Conservation (phyloP, 352 stramenopile genomes). For the Globisporangium takayamanum region DNA sequence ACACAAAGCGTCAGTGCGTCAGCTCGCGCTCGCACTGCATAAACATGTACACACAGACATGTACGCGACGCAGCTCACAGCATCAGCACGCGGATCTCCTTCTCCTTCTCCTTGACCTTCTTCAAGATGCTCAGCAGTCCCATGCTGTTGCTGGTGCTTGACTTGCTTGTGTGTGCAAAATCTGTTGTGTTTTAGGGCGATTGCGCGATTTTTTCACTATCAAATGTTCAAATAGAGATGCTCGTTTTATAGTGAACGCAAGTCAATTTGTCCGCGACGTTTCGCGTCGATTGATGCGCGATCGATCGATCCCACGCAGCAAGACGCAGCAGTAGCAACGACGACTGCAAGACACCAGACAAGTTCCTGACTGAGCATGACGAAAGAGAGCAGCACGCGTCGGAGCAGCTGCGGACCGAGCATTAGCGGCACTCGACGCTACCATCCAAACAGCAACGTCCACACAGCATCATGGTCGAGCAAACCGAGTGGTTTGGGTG, state of each 20-base stretch:
- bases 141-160: slow-evolving; percentile 34
- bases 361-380: background rate
- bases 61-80: slow-evolving; percentile 50
- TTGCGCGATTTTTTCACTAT: no score
- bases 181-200: no score
- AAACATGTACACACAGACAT: background rate
- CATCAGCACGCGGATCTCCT: slow-evolving; percentile 98
- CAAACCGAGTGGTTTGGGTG: slow-evolving; percentile 1
- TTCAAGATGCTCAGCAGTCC: slow-evolving; percentile 91
- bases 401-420: slow-evolving; percentile 9
- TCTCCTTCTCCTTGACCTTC: slow-evolving; percentile 99
- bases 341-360: no score
- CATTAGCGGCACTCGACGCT: background rate
- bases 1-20: background rate
- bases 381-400: slow-evolving; percentile 9
- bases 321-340: no score
- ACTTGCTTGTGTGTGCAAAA: no score
- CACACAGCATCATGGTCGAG: background rate
- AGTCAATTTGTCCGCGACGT: no score
- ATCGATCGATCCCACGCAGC: no score
- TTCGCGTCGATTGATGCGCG: no score
- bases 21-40: background rate
- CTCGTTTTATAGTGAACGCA: no score
- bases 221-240: no score
- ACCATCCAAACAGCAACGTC: background rate